A percentile compares a stretch with the other conserved stretches of the same genome.
Evolutionary conservation across 1,284 basidiomycete species (phyloP).

Genomic region (Marasmius fiardii): DNA sequence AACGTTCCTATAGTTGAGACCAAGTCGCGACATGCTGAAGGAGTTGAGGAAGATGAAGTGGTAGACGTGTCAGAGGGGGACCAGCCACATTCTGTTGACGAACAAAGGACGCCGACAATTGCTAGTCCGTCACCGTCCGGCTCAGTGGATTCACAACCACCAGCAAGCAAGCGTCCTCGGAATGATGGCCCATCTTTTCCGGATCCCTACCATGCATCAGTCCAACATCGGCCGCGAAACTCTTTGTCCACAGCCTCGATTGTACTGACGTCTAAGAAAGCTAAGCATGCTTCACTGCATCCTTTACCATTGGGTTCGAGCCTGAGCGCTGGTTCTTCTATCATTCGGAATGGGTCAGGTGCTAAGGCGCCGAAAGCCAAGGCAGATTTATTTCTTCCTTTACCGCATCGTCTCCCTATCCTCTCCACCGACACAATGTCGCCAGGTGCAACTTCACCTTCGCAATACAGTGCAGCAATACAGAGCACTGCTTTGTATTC

Average conservation of each 20-base stretch:
- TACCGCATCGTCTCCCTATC: constrained; percentile 11
- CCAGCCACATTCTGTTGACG: not conserved
- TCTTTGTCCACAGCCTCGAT: constrained; percentile 42
- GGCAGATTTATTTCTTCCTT: constrained; percentile 12
- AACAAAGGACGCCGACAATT: not conserved
- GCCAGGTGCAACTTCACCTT: constrained; percentile 3
- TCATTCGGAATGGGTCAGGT: not conserved
- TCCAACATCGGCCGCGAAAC: constrained; percentile 49
- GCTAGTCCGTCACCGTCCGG: not conserved
- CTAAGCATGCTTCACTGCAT: constrained; percentile 20
- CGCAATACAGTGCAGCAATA: constrained; percentile 9
- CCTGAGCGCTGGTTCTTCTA: constrained; percentile 6
- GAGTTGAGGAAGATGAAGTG: not conserved
- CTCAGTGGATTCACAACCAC: not conserved
- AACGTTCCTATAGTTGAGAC: not conserved
- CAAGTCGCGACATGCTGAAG: not conserved
- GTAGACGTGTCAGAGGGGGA: not conserved
- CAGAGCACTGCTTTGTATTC: constrained; percentile 13
- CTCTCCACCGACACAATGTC: not conserved
- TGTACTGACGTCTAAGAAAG: constrained; percentile 18
- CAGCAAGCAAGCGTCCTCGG: constrained; percentile 5
- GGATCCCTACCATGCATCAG: constrained; percentile 1
- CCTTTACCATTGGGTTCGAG: constrained; percentile 7
- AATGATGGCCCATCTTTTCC: constrained; percentile 10
- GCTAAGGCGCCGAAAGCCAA: constrained; percentile 9